Base-by-base conservation (phyloP, 176 grass and related monocot species). In the Eleusine coracana region DNA sequence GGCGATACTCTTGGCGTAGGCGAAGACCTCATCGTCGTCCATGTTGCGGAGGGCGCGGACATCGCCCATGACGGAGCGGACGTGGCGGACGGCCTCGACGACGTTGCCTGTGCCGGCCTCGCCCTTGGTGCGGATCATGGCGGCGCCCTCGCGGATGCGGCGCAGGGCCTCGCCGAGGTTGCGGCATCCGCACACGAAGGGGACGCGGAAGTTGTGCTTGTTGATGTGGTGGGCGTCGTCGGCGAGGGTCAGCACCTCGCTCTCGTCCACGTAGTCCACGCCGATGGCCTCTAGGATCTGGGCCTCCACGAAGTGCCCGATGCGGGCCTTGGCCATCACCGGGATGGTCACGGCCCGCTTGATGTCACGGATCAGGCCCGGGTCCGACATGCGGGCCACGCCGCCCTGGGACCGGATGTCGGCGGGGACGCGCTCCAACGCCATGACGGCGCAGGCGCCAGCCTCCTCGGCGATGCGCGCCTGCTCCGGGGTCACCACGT, bases 261-360 rank as follows among this genome's bases (percentile, higher is more conserved):
- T 94, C 85, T 97, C 94, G 76, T 97, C 94, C 2, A 97, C 85
- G 76, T 97, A 97, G 79, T 97, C 94, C 20, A 97, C 80, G 29
- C 94, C 92, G 63, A 97, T 21, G 80, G 90, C 86, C 66, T 97
- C 86, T 0, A 97, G 88, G 77, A 80, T 80, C 77, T 80, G 77
- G 11, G 64, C 77, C 77, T 80, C 77, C 1, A 80, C 77, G 46
- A 97, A 94, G 90, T 97, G 95, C 1, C 92, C 92, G 68, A 97
- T 97, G 81, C 92, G 92, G 0, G 95, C 95, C 78, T 97, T 97
- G 5, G 95, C 95, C 95, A 97, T 97, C 25, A 97, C 95, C 2
- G 95, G 95, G 90, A 97, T 94, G 73, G 95, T 97, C 28, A 97
- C 95, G 59, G 90, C 92, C 37, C 87, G 92, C 90, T 97, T 97